A percentile compares a stretch with the other conserved stretches of the same genome.
Evolutionary conservation across 306 rosid species (phyloP).

Genomic region (Potentilla sterilis): DNA sequence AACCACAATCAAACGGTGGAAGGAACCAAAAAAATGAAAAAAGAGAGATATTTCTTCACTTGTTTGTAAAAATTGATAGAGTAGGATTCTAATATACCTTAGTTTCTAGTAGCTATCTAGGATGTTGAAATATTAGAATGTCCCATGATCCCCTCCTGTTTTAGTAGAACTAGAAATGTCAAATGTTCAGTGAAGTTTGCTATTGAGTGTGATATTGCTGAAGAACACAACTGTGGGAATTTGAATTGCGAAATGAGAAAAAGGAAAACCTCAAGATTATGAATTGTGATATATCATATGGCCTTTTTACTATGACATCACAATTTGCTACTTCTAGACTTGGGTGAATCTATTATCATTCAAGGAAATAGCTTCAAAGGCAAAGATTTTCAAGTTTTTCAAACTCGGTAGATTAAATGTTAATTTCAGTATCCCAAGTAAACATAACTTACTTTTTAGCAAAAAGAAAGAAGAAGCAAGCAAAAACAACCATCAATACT

Average conservation of each 20-base stretch:
- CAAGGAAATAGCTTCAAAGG: not conserved
- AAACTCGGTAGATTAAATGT: not conserved
- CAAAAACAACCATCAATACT: no score
- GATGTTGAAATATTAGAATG: not conserved
- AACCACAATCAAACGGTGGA: slow-evolving; percentile 14
- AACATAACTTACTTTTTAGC: not conserved
- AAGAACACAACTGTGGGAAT: not conserved
- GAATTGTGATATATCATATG: not conserved
- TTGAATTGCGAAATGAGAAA: not conserved
- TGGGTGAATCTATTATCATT: not conserved
- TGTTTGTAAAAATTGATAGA: slow-evolving; percentile 16
- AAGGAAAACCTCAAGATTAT: not conserved
- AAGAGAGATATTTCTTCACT: not conserved
- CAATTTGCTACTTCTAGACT: not conserved
- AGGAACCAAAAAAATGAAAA: not conserved
- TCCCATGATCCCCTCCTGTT: not conserved
- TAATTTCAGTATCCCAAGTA: not conserved
- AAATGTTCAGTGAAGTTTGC: not conserved
- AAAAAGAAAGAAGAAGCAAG: no score
- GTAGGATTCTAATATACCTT: not conserved
- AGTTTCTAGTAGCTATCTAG: not conserved
- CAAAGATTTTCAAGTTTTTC: not conserved
- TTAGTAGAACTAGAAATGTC: not conserved
- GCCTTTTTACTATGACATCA: not conserved
- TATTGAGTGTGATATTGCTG: not conserved